Conservation (phyloP, 2,329 filamentous ascomycete species). For the Helminthosporium solani region DNA sequence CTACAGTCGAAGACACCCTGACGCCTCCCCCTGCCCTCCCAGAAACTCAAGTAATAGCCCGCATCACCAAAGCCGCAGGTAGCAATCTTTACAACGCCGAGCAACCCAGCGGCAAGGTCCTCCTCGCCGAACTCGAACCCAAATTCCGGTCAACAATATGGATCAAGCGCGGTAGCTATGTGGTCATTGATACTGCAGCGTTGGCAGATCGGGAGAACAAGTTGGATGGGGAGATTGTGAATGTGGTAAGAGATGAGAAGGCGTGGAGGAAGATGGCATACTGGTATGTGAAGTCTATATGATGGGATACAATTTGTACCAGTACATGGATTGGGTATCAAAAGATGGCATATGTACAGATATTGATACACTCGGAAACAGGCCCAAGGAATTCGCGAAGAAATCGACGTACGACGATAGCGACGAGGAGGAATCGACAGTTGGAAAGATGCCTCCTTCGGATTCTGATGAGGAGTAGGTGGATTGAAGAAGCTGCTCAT, state of each 20-base stretch:
- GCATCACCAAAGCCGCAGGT: conserved; percentile 77
- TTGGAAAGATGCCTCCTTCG: conserved; percentile 82
- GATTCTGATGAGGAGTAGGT: conserved; percentile 66
- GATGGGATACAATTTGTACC: conserved; percentile 1
- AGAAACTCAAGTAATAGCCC: conserved; percentile 65
- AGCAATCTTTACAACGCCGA: conserved; percentile 86
- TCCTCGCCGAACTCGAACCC: conserved; percentile 78
- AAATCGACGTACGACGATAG: conserved; percentile 59
- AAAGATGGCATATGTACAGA: conserved; percentile 16
- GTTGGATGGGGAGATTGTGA: conserved; percentile 84
- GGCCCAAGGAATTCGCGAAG: conserved; percentile 79
- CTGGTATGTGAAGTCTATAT: conserved; percentile 56
- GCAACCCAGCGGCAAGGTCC: conserved; percentile 61
- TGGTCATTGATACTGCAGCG: conserved; percentile 72
- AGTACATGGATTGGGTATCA: too few relatives aligned
- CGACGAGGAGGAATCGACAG: conserved; percentile 72
- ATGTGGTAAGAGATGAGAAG: conserved; percentile 89
- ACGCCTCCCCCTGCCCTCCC: conserved; percentile 57
- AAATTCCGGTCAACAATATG: conserved; percentile 90
- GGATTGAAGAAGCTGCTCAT: conserved; percentile 11
- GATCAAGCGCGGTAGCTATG: conserved; percentile 86
- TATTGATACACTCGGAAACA: conserved; percentile 46
- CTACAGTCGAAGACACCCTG: conserved; percentile 72
- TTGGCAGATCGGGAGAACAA: conserved; percentile 71
- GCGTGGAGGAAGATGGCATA: conserved; percentile 85